Evolutionary conservation across 192 early-diverging fungal genomes (phyloP).

Genomic region (Coemansia guatemalensis): DNA sequence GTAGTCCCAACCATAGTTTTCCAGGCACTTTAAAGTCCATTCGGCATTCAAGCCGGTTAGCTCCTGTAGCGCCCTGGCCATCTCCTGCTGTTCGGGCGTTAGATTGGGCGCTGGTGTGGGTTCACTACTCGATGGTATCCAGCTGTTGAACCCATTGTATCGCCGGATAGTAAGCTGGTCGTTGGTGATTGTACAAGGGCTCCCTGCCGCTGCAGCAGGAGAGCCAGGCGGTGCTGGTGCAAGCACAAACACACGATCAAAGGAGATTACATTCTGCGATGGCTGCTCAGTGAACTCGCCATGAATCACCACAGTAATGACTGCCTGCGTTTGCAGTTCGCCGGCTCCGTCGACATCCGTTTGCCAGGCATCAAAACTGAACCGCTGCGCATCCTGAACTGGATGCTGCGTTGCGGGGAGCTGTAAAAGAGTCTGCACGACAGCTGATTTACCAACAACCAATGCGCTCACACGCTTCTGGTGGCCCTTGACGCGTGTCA

Average conservation of each 20-base stretch:
- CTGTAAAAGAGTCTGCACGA: constrained; percentile 28
- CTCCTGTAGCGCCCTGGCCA: constrained; percentile 47
- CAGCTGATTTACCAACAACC: constrained; percentile 23
- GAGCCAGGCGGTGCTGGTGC: constrained; percentile 38
- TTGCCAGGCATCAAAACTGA: constrained; percentile 52
- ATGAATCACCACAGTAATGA: constrained; percentile 33
- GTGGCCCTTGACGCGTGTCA: constrained; percentile 30
- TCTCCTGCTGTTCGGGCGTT: constrained; percentile 43
- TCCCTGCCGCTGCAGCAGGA: constrained; percentile 34
- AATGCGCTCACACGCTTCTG: constrained; percentile 35
- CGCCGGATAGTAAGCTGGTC: constrained; percentile 46
- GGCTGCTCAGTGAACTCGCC: constrained; percentile 43
- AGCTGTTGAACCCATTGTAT: constrained; percentile 50
- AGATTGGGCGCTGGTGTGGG: constrained; percentile 7
- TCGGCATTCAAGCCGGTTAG: constrained; percentile 41
- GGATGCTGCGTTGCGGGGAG: constrained; percentile 46
- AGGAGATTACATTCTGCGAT: constrained; percentile 27
- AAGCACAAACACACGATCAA: constrained; percentile 45
- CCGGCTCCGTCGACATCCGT: constrained; percentile 13
- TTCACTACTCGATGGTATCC: constrained; percentile 11
- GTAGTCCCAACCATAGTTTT: constrained; percentile 49
- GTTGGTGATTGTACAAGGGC: constrained; percentile 42
- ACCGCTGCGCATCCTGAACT: constrained; percentile 41
- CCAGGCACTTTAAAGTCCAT: constrained; percentile 48
- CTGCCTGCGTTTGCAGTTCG: constrained; percentile 9